phyloP scores from a whole-genome alignment of 345 rosid genomes.

The Citrus inodora region DNA sequence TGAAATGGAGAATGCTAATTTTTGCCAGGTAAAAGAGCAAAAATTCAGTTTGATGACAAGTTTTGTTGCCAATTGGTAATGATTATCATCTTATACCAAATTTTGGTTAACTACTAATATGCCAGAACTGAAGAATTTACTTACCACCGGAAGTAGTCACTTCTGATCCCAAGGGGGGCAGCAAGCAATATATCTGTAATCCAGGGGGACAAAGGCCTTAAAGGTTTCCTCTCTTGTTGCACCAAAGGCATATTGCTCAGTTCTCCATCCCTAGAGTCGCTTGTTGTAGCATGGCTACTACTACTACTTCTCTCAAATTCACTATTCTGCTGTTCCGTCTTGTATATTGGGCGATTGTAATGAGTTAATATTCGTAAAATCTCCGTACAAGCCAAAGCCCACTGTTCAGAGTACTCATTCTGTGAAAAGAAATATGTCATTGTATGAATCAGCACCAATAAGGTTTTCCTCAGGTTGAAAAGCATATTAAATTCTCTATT shows the following conservation, averaged over 20 bases:
- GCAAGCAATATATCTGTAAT: conserved; percentile 90
- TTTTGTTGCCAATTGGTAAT: background rate
- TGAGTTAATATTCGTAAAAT: conserved; percentile 92
- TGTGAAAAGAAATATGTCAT: conserved; percentile 28
- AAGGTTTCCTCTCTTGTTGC: conserved; percentile 79
- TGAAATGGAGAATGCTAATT: background rate
- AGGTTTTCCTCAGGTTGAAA: background rate
- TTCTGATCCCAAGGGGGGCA: conserved; percentile 89
- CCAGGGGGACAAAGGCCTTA: conserved; percentile 97
- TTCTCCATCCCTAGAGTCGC: conserved; percentile 39
- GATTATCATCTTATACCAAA: background rate
- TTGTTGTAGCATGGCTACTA: conserved; percentile 42
- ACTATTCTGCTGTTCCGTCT: conserved; percentile 54
- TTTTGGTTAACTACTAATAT: background rate
- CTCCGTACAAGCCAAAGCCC: conserved; percentile 98
- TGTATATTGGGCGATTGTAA: conserved; percentile 95
- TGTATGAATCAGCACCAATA: background rate
- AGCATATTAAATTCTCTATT: background rate
- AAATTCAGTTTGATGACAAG: background rate
- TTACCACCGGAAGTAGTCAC: conserved; percentile 97
- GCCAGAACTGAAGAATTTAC: conserved; percentile 22
- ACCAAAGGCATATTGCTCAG: conserved; percentile 34
- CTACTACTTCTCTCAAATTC: conserved; percentile 49
- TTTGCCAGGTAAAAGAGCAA: background rate
- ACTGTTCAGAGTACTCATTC: conserved; percentile 96